Evolutionary conservation across 345 rosid genomes (phyloP), one percentile per base, ranked within the genome.

Genomic region (Brassica nigra): DNA sequence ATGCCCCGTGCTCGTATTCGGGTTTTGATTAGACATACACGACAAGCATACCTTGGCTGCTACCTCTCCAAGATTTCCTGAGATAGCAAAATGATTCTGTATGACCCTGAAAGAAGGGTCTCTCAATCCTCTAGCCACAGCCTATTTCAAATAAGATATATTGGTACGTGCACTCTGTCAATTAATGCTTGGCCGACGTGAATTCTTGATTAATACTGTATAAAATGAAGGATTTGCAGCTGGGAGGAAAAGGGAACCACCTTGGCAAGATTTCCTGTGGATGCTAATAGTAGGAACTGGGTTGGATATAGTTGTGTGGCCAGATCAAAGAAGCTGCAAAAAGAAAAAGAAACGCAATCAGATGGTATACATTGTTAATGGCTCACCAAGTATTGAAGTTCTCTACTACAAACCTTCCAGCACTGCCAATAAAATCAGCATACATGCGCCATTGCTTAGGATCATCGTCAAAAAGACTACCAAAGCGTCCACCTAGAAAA

Each of bases 381-480:
- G 58, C 34, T 58, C 39, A 39, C 30, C 20, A 66, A 76, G 79
- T 58, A 55, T 11, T 11, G 37, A 71, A 34, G 33, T 57, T 12
- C 64, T 74, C 16, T 31, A 29, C 62, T 0, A 83, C 83, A 81
- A 62, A 91, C 98, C 98, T 89, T 86, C 99, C 99, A 66, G 98
- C 87, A 78, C 98, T 95, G 83, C 99, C 99, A 74, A 95, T 92
- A 84, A 95, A 89, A 82, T 95, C 99, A 0, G 99, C 99, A 85
- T 92, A 95, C 98, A 95, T 91, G 75, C 99, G 98, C 99, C 99
- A 95, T 62, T 95, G 98, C 83, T 92, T 95, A 42, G 99, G 99
- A 88, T 92, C 97, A 83, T 90, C 97, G 68, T 95, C 99, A 78
- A 92, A 95, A 77, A 95, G 92, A 78, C 84, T 87, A 67, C 99